phyloP scores from a whole-genome alignment of 1,284 basidiomycete genomes.

The Cryptococcus sp. region DNA sequence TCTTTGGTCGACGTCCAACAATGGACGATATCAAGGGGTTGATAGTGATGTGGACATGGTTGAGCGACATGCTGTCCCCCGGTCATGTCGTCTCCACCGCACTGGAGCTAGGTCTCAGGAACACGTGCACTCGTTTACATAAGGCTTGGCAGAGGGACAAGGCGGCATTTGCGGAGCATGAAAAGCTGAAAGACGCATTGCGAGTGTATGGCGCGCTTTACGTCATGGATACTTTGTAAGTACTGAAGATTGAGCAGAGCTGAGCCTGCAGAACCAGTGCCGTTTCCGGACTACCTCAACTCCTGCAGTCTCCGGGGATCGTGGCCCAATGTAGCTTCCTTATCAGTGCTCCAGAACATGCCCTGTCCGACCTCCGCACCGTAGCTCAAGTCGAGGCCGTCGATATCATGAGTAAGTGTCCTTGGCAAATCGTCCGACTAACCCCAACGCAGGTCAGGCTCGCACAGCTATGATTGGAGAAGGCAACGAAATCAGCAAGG shows the following conservation, averaged over 20 bases:
- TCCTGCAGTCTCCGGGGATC: conserved; percentile 3
- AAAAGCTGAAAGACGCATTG: conserved; percentile 1
- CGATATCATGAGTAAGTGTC: conserved; percentile 2
- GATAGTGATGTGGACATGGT: conserved; percentile 12
- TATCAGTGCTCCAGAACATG: neutral
- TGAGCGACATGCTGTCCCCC: conserved; percentile 5
- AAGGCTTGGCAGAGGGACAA: neutral
- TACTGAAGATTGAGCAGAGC: neutral
- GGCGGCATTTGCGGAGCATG: neutral
- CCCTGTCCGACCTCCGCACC: conserved; percentile 6
- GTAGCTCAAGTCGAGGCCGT: conserved; percentile 9
- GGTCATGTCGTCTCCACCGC: conserved; percentile 10
- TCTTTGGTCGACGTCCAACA: conserved; percentile 10
- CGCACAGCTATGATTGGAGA: neutral
- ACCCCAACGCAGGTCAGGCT: neutral
- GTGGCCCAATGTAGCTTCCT: conserved; percentile 5
- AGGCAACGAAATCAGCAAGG: neutral
- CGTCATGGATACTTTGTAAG: conserved; percentile 6
- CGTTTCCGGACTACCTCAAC: conserved; percentile 6
- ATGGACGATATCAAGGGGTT: conserved; percentile 9
- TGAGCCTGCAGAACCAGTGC: neutral
- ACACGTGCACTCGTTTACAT: neutral
- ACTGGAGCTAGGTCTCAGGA: conserved; percentile 8
- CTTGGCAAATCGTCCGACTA: neutral
- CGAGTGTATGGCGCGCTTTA: conserved; percentile 1